These are phyloP conservation scores for Xylaria sp. DNA, from an alignment of 495 filamentous ascomycete species.

Conservation along the genomic window DNA sequence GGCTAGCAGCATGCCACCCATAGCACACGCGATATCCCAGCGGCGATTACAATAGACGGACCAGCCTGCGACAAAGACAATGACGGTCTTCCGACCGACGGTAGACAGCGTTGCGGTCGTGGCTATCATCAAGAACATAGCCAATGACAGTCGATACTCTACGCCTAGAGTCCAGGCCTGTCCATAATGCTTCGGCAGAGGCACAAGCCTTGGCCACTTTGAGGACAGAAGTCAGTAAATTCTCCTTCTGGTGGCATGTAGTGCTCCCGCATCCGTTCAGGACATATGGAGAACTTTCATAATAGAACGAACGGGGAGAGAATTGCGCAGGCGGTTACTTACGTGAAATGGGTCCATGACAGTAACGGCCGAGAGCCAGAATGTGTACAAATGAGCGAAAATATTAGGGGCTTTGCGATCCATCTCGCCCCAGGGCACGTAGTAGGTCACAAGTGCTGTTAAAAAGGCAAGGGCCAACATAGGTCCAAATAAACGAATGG, in stretches of 20 bases:
- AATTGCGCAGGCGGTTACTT: slow-evolving; percentile 15
- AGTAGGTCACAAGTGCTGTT: slow-evolving; percentile 21
- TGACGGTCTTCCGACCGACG: slow-evolving; percentile 18
- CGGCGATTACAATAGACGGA: slow-evolving; percentile 22
- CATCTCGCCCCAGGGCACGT: slow-evolving; percentile 12
- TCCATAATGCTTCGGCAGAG: slow-evolving; percentile 10
- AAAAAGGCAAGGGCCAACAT: slow-evolving; percentile 18
- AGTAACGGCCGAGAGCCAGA: slow-evolving; percentile 21
- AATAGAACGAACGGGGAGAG: not conserved
- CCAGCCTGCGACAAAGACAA: slow-evolving; percentile 18
- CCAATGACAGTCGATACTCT: slow-evolving; percentile 22
- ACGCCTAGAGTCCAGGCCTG: slow-evolving; percentile 24
- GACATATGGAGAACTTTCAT: not conserved
- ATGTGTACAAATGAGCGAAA: slow-evolving; percentile 16
- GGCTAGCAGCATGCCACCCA: slow-evolving; percentile 21
- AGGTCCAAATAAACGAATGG: slow-evolving; percentile 25
- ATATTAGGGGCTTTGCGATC: slow-evolving; percentile 21
- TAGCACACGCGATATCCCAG: slow-evolving; percentile 20
- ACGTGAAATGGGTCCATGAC: slow-evolving; percentile 21
- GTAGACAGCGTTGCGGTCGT: slow-evolving; percentile 23
- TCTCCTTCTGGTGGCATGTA: not conserved
- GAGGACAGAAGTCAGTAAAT: slow-evolving; percentile 12
- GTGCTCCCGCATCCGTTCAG: slow-evolving; percentile 9
- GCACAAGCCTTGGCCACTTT: slow-evolving; percentile 14
- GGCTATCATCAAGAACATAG: slow-evolving; percentile 25